A percentile compares a stretch with the other conserved stretches of the same genome.
These are phyloP conservation scores for Pyrrhoderma lamaoense DNA, from an alignment of 1,284 basidiomycete genomes.

Conservation along the genomic window DNA sequence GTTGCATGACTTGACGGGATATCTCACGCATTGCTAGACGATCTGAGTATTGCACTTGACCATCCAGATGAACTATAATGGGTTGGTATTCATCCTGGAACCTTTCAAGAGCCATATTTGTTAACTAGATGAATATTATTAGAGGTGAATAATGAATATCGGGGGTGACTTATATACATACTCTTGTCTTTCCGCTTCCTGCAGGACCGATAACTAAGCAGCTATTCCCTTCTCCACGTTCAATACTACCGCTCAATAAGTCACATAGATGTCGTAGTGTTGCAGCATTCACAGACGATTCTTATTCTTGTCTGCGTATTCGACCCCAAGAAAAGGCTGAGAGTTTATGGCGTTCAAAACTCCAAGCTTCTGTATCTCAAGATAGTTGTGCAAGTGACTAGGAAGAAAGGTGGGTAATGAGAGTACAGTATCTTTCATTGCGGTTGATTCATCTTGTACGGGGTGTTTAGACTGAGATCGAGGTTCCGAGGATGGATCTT, in stretches of 20 bases:
- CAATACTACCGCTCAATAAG: slow-evolving; percentile 65
- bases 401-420: slow-evolving; percentile 25
- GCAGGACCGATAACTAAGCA: slow-evolving; percentile 78
- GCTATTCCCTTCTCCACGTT: slow-evolving; percentile 83
- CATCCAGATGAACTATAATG: slow-evolving; percentile 78
- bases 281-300: slow-evolving; percentile 38
- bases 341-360: slow-evolving; percentile 43
- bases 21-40: slow-evolving; percentile 89
- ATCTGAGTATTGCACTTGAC: slow-evolving; percentile 78
- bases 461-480: slow-evolving; percentile 9
- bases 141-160: not conserved
- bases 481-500: too few relatives aligned
- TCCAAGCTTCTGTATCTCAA: slow-evolving; percentile 51
- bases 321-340: slow-evolving; percentile 24
- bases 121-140: slow-evolving; percentile 35
- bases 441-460: slow-evolving; percentile 6
- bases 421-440: not conserved
- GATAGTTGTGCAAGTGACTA: slow-evolving; percentile 33
- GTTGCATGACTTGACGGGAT: slow-evolving; percentile 69
- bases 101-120: slow-evolving; percentile 46
- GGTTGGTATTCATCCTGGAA: slow-evolving; percentile 36
- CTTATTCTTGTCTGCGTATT: slow-evolving; percentile 25
- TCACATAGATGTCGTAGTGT: slow-evolving; percentile 50
- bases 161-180: slow-evolving; percentile 30
- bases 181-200: slow-evolving; percentile 79